Percentiles rank a stretch among this genome's conserved stretches.
phyloP scores from a whole-genome alignment of 441 rosid species.

The Gossypium davidsonii region DNA sequence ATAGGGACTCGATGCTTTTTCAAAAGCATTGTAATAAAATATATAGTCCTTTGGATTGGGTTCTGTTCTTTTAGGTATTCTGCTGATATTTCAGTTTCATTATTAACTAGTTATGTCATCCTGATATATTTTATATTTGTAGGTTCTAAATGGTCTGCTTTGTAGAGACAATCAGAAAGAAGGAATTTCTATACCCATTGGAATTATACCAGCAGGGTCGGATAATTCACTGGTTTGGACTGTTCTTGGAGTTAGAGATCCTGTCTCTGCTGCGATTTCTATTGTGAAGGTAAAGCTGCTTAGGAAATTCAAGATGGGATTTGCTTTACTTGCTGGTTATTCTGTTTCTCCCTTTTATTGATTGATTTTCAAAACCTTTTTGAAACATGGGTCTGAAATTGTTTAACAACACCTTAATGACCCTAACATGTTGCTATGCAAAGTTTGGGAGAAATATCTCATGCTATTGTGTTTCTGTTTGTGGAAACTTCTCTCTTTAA shows the following conservation, averaged over 20 bases:
- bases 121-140: conserved; percentile 21
- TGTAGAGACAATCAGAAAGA: conserved; percentile 85
- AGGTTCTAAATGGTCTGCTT: conserved; percentile 96
- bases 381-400: neutral
- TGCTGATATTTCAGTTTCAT: conserved; percentile 10
- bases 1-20: neutral
- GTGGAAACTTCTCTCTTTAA: neutral
- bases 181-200: conserved; percentile 96
- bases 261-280: conserved; percentile 87
- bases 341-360: neutral
- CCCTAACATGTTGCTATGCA: neutral
- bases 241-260: conserved; percentile 95
- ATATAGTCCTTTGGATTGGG: neutral
- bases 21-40: neutral
- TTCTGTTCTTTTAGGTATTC: neutral
- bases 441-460: neutral
- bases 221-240: conserved; percentile 99
- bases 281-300: conserved; percentile 70
- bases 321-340: conserved; percentile 1
- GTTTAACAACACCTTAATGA: neutral
- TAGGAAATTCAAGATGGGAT: neutral
- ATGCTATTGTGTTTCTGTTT: neutral
- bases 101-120: conserved; percentile 6
- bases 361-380: neutral
- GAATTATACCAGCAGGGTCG: conserved; percentile 98